Evolutionary conservation across 2,329 filamentous ascomycete species (phyloP).

Genomic region (Sclerotiophoma versabilis): DNA sequence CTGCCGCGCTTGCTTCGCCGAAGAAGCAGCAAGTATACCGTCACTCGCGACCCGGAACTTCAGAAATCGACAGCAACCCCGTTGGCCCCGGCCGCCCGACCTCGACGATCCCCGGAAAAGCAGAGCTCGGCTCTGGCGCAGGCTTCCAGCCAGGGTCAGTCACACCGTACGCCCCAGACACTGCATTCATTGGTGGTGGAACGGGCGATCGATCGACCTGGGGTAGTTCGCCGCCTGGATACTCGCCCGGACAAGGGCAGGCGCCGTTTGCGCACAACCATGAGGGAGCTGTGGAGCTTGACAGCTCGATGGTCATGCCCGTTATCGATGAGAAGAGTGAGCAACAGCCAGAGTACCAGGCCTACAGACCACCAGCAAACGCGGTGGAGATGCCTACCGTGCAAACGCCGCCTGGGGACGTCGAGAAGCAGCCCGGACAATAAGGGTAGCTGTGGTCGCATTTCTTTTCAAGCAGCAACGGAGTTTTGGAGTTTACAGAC

Average conservation of each 20-base stretch:
- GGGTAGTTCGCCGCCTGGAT: slow-evolving; percentile 40
- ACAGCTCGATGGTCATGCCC: slow-evolving; percentile 26
- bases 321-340: slow-evolving; percentile 24
- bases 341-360: slow-evolving; percentile 27
- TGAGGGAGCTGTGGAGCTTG: slow-evolving; percentile 23
- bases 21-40: slow-evolving; percentile 29
- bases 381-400: slow-evolving; percentile 27
- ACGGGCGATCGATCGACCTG: slow-evolving; percentile 32
- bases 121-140: slow-evolving; percentile 40
- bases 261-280: slow-evolving; percentile 17
- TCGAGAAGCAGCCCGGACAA: slow-evolving; percentile 27
- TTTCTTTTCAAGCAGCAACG: slow-evolving; percentile 5
- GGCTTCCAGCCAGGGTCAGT: slow-evolving; percentile 35
- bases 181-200: slow-evolving; percentile 43
- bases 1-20: slow-evolving; percentile 35
- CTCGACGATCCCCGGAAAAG: slow-evolving; percentile 36
- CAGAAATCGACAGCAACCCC: slow-evolving; percentile 40
- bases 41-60: slow-evolving; percentile 24
- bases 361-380: slow-evolving; percentile 35
- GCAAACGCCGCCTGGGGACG: slow-evolving; percentile 32
- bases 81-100: slow-evolving; percentile 40
- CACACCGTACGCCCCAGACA: slow-evolving; percentile 36
- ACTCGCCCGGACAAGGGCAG: slow-evolving; percentile 33
- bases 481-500: background rate
- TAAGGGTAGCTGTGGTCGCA: background rate